These are phyloP conservation scores for Coemansia erecta DNA, from an alignment of 192 early-diverging fungal genomes.

Conservation along the genomic window DNA sequence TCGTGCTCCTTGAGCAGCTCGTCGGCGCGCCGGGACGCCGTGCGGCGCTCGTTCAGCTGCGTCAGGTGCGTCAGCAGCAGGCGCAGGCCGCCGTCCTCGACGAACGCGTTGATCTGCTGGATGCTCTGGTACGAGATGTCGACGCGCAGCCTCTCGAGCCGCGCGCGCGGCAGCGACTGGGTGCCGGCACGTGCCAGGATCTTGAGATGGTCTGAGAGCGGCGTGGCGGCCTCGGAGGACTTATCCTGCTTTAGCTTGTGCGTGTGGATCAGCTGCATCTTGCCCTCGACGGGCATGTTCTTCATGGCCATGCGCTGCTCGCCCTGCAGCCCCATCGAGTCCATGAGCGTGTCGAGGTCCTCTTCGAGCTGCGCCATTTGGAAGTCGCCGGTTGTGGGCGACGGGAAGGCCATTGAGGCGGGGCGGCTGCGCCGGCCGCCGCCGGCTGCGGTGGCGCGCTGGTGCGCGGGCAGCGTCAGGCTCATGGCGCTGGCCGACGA, in stretches of 20 bases:
- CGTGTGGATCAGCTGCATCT: slow-evolving; percentile 43
- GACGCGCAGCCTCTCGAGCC: slow-evolving; percentile 45
- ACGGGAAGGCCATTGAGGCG: slow-evolving; percentile 15
- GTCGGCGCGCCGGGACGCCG: slow-evolving; percentile 29
- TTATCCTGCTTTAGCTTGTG: slow-evolving; percentile 25
- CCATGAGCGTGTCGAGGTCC: slow-evolving; percentile 51
- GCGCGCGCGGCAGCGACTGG: slow-evolving; percentile 44
- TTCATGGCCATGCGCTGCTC: slow-evolving; percentile 46
- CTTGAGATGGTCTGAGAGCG: slow-evolving; percentile 45
- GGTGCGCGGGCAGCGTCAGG: background rate
- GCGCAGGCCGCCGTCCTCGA: slow-evolving; percentile 41
- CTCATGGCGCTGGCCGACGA: background rate
- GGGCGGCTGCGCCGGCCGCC: slow-evolving; percentile 13
- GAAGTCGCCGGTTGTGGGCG: slow-evolving; percentile 25
- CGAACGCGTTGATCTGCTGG: slow-evolving; percentile 36
- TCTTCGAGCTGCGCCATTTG: slow-evolving; percentile 46
- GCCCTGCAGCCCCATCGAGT: slow-evolving; percentile 39
- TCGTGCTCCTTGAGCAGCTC: slow-evolving; percentile 47
- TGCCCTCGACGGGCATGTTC: slow-evolving; percentile 39
- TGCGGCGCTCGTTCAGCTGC: slow-evolving; percentile 37
- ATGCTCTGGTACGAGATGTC: slow-evolving; percentile 48
- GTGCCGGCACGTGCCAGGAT: slow-evolving; percentile 32
- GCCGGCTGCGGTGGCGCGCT: background rate
- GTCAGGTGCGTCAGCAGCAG: slow-evolving; percentile 38
- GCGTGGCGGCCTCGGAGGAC: slow-evolving; percentile 12